Evolutionary conservation across 148 eudicot species (phyloP).

Genomic region (Chenopodium quinoa): DNA sequence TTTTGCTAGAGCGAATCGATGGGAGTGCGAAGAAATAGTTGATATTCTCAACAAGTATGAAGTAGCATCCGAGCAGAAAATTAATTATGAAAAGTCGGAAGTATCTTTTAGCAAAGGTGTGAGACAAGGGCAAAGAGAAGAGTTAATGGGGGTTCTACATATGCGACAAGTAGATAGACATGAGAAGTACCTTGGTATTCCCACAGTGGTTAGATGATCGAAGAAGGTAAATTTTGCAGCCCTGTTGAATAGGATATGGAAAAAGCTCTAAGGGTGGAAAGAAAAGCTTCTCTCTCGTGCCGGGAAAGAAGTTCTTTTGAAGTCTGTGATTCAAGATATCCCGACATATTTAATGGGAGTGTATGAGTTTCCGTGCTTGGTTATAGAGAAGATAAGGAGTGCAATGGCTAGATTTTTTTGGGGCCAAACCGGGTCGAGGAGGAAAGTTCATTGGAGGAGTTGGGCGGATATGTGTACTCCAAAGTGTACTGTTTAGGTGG

Average conservation of each 20-base stretch:
- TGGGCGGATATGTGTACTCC: too few species aligned
- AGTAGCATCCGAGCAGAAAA: neutral
- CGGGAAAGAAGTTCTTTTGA: too few species aligned
- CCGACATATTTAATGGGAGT: too few species aligned
- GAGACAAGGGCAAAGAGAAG: neutral
- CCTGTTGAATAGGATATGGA: neutral
- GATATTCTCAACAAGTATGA: neutral
- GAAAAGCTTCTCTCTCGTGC: too few species aligned
- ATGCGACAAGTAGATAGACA: neutral
- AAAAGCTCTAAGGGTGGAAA: too few species aligned
- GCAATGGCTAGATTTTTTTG: too few species aligned
- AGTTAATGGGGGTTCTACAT: neutral
- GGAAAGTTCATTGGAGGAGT: too few species aligned
- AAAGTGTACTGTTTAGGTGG: too few species aligned
- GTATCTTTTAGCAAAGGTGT: neutral
- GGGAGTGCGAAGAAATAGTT: neutral
- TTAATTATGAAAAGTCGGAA: neutral
- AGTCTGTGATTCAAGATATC: too few species aligned
- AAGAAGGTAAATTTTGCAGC: neutral
- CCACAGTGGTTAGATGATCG: neutral
- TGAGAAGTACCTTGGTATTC: conserved; percentile 7
- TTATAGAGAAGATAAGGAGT: too few species aligned
- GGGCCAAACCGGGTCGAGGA: too few species aligned
- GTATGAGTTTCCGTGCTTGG: too few species aligned
- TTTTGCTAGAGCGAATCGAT: neutral